These are phyloP conservation scores for Solanum bulbocastanum DNA, from an alignment of 257 asterid genomes.

Conservation along the genomic window DNA sequence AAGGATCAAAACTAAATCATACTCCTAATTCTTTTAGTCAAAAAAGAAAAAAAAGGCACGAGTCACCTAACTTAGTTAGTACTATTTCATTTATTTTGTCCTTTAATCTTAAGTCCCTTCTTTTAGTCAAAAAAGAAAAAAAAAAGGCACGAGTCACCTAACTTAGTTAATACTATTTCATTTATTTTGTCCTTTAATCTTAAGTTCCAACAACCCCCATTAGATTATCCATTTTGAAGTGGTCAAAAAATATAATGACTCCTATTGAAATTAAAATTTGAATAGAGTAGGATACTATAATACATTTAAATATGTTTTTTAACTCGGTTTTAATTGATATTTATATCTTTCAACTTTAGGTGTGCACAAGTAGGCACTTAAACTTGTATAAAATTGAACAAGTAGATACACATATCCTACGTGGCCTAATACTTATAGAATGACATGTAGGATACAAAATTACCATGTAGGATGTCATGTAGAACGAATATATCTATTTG, in stretches of 20 bases:
- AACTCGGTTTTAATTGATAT: fast-evolving
- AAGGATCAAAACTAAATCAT: not conserved
- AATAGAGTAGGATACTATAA: not conserved
- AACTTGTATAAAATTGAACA: too few species aligned
- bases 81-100: not conserved
- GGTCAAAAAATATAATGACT: not conserved
- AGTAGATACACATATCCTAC: not conserved
- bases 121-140: too few species aligned
- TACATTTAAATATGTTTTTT: too few species aligned
- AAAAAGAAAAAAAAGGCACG: not conserved
- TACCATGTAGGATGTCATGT: too few species aligned
- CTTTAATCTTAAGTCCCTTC: not conserved
- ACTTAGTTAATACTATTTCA: not conserved
- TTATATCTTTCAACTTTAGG: not conserved
- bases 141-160: not conserved
- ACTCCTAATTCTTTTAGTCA: not conserved
- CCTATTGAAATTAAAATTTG: not conserved
- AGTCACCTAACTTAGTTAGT: not conserved
- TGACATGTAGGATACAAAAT: too few species aligned
- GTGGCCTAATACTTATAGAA: too few species aligned
- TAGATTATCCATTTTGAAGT: not conserved
- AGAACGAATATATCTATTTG: not conserved
- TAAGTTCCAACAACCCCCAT: not conserved
- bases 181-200: not conserved
- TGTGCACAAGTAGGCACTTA: too few species aligned